Evolutionary conservation across 177 flowering plant genomes (phyloP), one percentile per base, ranked within the genome.

Genomic region (Vitis hybrid): DNA sequence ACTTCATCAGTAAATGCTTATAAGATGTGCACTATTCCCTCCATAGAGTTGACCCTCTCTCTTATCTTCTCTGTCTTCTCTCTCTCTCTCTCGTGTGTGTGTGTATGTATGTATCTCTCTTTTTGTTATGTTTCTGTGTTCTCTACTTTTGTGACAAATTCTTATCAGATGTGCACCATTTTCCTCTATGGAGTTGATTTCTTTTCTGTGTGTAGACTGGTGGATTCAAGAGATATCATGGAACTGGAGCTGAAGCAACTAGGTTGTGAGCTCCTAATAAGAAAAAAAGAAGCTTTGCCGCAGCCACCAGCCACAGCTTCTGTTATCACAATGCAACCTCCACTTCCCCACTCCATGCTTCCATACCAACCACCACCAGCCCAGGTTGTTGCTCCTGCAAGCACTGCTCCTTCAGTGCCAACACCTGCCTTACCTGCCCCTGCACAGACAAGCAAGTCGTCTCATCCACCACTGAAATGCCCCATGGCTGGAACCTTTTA

Each of bases 401-500:
- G 65, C 35, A 77, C 86, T 17, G 69, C 82, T 56, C 62, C 77
- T 15, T 32, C 87, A 21, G 72, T 79, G 52, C 70, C 90, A 21
- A 50, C 83, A 30, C 74, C 80, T 51, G 77, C 93, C 6, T 66
- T 70, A 15, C 82, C 88, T 48, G 72, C 86, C 14, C 86, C 90
- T 66, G 75, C 81, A 58, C 80, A 82, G 67, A 35, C 87, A 61
- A 67, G 71, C 70, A 63, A 66, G 27, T 85, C 89, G 18, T 88
- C 95, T 49, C 86, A 74, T 81, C 92, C 95, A n/a, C 79, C 92
- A 15, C 79, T 93, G 52, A 90, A 90, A 70, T 84, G 88, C 66
- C 98, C 98, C 56, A 93, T 93, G 97, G 91, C 98, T 54, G 97
- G 98, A 60, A 91, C 95, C 46, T 89, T 93, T 73, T 93, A 93